Evolutionary conservation across 148 eudicot species (phyloP).

Genomic region (Spergularia marina): DNA sequence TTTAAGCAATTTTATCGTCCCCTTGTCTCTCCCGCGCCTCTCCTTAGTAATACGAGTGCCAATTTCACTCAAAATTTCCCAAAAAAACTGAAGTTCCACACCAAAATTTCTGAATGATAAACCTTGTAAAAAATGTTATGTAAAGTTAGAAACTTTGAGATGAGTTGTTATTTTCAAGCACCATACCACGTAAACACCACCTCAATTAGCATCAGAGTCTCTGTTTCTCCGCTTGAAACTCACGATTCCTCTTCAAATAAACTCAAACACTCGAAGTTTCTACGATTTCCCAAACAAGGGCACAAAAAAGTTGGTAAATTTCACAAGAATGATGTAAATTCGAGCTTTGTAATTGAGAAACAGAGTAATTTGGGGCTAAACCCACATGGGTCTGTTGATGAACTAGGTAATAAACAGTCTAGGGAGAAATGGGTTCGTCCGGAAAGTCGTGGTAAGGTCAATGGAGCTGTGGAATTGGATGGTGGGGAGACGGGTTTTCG

Average conservation of each 20-base stretch:
- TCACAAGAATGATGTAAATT: constrained; percentile 23
- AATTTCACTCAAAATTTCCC: not conserved
- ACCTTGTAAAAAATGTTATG: constrained; percentile 34
- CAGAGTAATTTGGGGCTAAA: constrained; percentile 22
- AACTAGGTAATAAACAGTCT: constrained; percentile 18
- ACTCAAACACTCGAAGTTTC: constrained; percentile 18
- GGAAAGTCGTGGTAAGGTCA: constrained; percentile 15
- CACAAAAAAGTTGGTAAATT: constrained; percentile 25
- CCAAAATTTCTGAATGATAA: not conserved
- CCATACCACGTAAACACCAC: constrained; percentile 35
- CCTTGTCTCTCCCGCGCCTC: not conserved
- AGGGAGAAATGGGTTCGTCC: constrained; percentile 11
- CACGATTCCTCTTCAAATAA: constrained; percentile 35
- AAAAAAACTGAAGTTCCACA: not conserved
- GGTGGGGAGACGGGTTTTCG: not conserved
- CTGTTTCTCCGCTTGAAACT: constrained; percentile 34
- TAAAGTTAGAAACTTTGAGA: constrained; percentile 45
- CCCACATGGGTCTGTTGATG: constrained; percentile 25
- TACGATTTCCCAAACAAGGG: constrained; percentile 29
- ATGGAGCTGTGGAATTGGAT: constrained; percentile 13
- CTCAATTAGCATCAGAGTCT: constrained; percentile 30
- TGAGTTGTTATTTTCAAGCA: constrained; percentile 38
- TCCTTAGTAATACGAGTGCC: not conserved
- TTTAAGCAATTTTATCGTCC: too few relatives aligned
- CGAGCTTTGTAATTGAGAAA: constrained; percentile 22